phyloP scores from a whole-genome alignment of 2,329 filamentous ascomycete species.

The Aulographum hederae region DNA sequence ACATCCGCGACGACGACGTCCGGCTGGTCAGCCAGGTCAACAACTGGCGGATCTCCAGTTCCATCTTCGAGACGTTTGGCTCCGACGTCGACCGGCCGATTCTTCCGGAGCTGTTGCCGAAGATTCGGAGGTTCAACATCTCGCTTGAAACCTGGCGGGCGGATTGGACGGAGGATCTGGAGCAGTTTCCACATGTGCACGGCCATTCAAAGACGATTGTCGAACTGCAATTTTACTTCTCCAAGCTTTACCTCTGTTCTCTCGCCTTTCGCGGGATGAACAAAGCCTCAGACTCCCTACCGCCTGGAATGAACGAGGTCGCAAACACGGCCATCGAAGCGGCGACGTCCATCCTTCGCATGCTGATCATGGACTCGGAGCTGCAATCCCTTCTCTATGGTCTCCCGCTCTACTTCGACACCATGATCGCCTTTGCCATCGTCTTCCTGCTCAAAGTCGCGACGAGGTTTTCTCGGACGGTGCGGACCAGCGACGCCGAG shows the following conservation, averaged over 20 bases:
- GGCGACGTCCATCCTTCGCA: slow-evolving; percentile 12
- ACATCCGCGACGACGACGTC: slow-evolving; percentile 13
- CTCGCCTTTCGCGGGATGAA: slow-evolving; percentile 10
- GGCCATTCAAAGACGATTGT: slow-evolving; percentile 11
- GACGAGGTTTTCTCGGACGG: slow-evolving; percentile 9
- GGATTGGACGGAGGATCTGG: slow-evolving; percentile 15
- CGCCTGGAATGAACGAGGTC: slow-evolving; percentile 6
- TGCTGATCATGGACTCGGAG: slow-evolving; percentile 16
- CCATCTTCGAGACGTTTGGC: slow-evolving; percentile 15
- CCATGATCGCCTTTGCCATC: slow-evolving; percentile 18
- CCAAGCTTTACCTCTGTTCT: slow-evolving; percentile 20
- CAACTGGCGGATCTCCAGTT: slow-evolving; percentile 15
- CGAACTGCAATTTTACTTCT: slow-evolving; percentile 14
- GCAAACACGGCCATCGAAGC: slow-evolving; percentile 8
- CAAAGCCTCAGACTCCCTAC: slow-evolving; percentile 4
- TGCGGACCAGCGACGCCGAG: neutral
- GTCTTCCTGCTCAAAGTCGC: slow-evolving; percentile 20
- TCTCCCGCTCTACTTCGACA: slow-evolving; percentile 18
- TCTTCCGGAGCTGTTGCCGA: slow-evolving; percentile 15
- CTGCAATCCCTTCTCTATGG: slow-evolving; percentile 15
- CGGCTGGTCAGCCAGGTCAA: slow-evolving; percentile 14
- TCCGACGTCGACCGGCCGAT: slow-evolving; percentile 17
- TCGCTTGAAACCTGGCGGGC: slow-evolving; percentile 25
- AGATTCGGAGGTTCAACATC: slow-evolving; percentile 21
- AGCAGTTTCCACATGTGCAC: slow-evolving; percentile 9